Conservation (phyloP, 2,329 filamentous ascomycete species). For the Bimuria novae-zelandiae region DNA sequence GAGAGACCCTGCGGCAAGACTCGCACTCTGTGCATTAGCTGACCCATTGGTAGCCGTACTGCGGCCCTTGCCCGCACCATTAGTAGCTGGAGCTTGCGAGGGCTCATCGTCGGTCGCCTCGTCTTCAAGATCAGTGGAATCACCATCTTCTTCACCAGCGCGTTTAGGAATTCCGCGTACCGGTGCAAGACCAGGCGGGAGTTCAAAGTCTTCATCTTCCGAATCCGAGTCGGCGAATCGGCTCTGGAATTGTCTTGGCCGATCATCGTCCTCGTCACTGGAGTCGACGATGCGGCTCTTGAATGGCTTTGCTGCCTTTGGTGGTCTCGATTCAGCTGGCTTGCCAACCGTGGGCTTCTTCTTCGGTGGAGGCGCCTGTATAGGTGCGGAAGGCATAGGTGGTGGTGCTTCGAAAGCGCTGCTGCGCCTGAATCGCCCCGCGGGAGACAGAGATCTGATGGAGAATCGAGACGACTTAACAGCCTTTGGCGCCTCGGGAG, state of each 20-base stretch:
- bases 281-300: conserved; percentile 69
- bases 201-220: conserved; percentile 56
- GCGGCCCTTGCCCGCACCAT: conserved; percentile 40
- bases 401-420: conserved; percentile 18
- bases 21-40: conserved; percentile 29
- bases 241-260: conserved; percentile 48
- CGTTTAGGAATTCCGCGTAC: conserved; percentile 65
- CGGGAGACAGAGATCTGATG: conserved; percentile 71
- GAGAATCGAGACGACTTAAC: conserved; percentile 63
- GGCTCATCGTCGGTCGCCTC: conserved; percentile 45
- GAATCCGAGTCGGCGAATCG: conserved; percentile 55
- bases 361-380: conserved; percentile 21
- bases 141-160: conserved; percentile 61
- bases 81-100: conserved; percentile 51
- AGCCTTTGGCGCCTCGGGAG: conserved; percentile 29
- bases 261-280: conserved; percentile 60
- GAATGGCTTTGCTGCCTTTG: conserved; percentile 27
- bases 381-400: conserved; percentile 14
- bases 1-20: conserved; percentile 46
- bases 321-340: conserved; percentile 24
- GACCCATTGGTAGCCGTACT: conserved; percentile 21
- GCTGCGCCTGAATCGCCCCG: conserved; percentile 57
- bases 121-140: conserved; percentile 58
- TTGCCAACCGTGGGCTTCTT: conserved; percentile 28
- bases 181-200: conserved; percentile 51